A percentile compares a stretch with the other conserved stretches of the same genome.
Conservation (phyloP, 305 asterid species). For the Fraxinus angustifolia region DNA sequence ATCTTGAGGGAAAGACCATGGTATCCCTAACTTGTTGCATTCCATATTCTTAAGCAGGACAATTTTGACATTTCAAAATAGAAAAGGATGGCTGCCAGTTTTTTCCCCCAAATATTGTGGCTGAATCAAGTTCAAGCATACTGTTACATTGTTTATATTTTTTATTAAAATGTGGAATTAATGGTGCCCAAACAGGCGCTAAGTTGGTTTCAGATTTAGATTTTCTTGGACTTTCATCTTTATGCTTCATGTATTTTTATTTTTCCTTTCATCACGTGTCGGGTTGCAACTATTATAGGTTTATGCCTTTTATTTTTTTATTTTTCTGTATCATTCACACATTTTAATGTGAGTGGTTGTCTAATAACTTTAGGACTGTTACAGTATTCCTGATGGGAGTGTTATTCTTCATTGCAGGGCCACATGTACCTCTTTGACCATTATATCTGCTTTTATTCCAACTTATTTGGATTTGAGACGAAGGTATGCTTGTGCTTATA, state of each 20-base stretch:
- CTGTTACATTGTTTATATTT: no score
- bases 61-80: no score
- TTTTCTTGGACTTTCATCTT: not conserved
- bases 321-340: not conserved
- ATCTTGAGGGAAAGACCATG: no score
- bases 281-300: not conserved
- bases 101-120: no score
- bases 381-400: conserved; percentile 11
- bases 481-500: conserved; percentile 50
- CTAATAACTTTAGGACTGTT: not conserved
- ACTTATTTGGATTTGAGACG: conserved; percentile 95
- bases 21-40: no score
- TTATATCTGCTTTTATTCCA: conserved; percentile 89
- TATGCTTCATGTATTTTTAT: conserved; percentile 11
- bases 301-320: not conserved
- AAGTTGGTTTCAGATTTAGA: not conserved
- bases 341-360: conserved; percentile 7
- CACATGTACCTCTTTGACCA: conserved; percentile 87
- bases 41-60: no score
- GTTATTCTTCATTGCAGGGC: conserved; percentile 64
- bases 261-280: conserved; percentile 10
- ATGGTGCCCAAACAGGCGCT: not conserved
- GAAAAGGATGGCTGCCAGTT: no score
- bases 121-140: no score
- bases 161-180: no score